Percentiles rank a stretch among this genome's conserved stretches.
Conservation (phyloP, 371 early-diverging fungal genomes). For the Rhizopus stolonifer region DNA sequence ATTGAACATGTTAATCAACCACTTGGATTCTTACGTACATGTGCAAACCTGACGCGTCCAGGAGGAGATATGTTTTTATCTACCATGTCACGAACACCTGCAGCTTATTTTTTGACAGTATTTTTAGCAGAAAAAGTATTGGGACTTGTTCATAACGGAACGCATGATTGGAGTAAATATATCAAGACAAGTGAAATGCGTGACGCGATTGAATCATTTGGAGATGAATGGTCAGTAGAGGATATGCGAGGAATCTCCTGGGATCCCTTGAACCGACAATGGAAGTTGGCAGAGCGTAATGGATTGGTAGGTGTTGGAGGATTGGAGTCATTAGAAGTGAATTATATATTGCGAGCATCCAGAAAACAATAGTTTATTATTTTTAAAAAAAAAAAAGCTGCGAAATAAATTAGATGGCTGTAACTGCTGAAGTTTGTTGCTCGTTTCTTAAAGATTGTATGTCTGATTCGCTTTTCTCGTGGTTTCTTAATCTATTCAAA, state of each 20-base stretch:
- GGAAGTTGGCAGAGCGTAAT: slow-evolving; percentile 36
- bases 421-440: background rate
- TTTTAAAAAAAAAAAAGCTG: background rate
- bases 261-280: slow-evolving; percentile 44
- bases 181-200: slow-evolving; percentile 43
- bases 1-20: slow-evolving; percentile 92
- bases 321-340: slow-evolving; percentile 42
- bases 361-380: slow-evolving; percentile 12
- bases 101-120: slow-evolving; percentile 79
- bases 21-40: slow-evolving; percentile 64
- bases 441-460: too few relatives aligned
- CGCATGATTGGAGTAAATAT: slow-evolving; percentile 88
- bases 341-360: slow-evolving; percentile 46
- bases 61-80: slow-evolving; percentile 80
- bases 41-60: slow-evolving; percentile 64
- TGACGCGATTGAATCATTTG: slow-evolving; percentile 13
- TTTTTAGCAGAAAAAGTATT: slow-evolving; percentile 82
- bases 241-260: slow-evolving; percentile 48
- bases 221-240: slow-evolving; percentile 38
- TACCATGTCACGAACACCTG: slow-evolving; percentile 87
- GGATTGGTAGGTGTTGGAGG: slow-evolving; percentile 38
- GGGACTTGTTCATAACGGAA: slow-evolving; percentile 79
- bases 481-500: slow-evolving; percentile 33
- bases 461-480: too few relatives aligned
- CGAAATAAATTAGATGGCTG: background rate